Conservation (phyloP, 345 rosid species). For the Arabis alpina region DNA sequence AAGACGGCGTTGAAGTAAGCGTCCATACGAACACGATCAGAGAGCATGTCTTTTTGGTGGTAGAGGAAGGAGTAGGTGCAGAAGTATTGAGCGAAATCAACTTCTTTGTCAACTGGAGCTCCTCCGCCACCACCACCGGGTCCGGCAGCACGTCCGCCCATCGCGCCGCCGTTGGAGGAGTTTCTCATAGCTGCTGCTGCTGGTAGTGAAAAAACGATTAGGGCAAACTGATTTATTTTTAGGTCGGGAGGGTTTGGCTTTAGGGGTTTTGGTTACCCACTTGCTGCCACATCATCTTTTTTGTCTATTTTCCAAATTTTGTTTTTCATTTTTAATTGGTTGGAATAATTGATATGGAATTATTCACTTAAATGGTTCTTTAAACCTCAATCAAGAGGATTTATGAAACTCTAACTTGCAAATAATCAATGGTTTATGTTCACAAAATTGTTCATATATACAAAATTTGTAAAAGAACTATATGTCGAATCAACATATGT, state of each 20-base stretch:
- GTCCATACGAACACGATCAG: constrained; percentile 97
- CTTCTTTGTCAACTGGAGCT: constrained; percentile 75
- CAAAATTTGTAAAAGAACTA: too few species aligned
- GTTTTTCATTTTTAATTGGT: too few species aligned
- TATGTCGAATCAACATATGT: too few species aligned
- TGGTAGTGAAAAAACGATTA: constrained; percentile 16
- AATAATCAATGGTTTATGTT: too few species aligned
- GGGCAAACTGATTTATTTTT: constrained; percentile 47
- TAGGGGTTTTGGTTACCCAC: constrained; percentile 12
- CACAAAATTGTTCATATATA: too few species aligned
- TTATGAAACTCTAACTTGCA: too few species aligned
- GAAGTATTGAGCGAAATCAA: constrained; percentile 87
- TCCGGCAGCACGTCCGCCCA: constrained; percentile 42
- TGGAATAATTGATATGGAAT: too few species aligned
- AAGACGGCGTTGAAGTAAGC: constrained; percentile 82
- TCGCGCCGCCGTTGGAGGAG: constrained; percentile 52
- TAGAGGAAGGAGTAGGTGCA: constrained; percentile 86
- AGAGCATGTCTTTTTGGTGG: constrained; percentile 99
- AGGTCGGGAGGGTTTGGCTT: constrained; percentile 8
- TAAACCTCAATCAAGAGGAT: too few species aligned
- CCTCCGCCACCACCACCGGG: constrained; percentile 37
- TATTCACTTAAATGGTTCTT: too few species aligned
- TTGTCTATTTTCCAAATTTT: not conserved
- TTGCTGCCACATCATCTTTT: constrained; percentile 18
- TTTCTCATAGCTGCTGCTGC: constrained; percentile 51